Base-by-base conservation (phyloP, 768 basidiomycete species). In the Cyclocybe cylindracea region DNA sequence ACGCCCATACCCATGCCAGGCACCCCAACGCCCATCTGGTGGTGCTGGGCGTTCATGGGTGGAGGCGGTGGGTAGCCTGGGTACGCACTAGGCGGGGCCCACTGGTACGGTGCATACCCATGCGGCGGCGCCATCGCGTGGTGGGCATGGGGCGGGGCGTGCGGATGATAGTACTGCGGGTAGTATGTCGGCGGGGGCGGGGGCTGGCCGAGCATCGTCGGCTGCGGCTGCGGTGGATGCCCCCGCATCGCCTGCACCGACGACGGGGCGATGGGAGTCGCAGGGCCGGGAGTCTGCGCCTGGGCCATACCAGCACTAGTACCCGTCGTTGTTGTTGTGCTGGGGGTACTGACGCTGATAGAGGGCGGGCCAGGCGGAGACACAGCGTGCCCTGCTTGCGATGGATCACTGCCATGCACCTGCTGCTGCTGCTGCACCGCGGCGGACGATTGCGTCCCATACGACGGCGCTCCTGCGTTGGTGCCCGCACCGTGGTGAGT, bases 371-470 rank as follows among this genome's bases (percentile, higher is more conserved):
- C 14, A 24, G 55, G 55, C 16, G 42, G 51, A 34, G 39, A 45
- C 5, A 42, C 41, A 24, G 45, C 44, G 39, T 48, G 56, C 48
- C 59, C 62, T 44, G 55, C 48, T 56, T 66, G 66, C 58, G 66
- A 65, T 62, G 62, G 65, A 62, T 66, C 53, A 55, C 55, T 63
- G 58, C 61, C 53, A 54, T 64, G 63, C 53, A 56, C 58, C 53
- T 61, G 62, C 35, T 24, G 24, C 24, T 24, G 24, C 5, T 24
- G 24, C 24, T 2, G 24, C 24, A 5, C 24, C 24, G 24, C 24
- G 24, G 24, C 24, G 24, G 24, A 24, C 24, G 24, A 2, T 24
- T 24, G 24, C 24, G 24, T 24, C 24, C 3, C 24, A 24, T 24
- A n/a, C n/a, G n/a, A 24, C 24, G 24, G 24, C 24, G 24, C 24